These are phyloP conservation scores for Rhodotorula taiwanensis DNA, from an alignment of 768 basidiomycete species.

Conservation along the genomic window DNA sequence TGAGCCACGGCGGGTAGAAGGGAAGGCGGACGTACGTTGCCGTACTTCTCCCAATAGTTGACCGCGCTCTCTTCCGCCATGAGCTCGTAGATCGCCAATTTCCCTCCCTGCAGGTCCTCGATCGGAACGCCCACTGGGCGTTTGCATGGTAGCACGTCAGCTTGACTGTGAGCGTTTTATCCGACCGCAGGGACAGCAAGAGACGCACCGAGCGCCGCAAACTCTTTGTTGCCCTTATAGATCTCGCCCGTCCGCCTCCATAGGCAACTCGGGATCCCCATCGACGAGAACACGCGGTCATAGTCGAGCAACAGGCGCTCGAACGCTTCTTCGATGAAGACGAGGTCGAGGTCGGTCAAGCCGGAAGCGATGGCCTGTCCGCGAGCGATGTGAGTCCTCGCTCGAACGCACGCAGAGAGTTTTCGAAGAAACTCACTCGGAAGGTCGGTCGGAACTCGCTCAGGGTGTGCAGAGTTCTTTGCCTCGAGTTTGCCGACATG, in stretches of 20 bases:
- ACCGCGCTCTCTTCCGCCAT: constrained; percentile 97
- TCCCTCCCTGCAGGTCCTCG: constrained; percentile 83
- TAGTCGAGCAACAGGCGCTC: constrained; percentile 91
- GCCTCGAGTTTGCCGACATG: constrained; percentile 81
- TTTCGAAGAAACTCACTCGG: constrained; percentile 42
- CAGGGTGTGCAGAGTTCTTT: constrained; percentile 82
- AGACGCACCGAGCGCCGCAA: constrained; percentile 61
- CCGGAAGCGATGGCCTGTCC: constrained; percentile 59
- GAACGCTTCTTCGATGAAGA: constrained; percentile 96
- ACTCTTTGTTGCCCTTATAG: constrained; percentile 95
- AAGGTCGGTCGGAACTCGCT: constrained; percentile 48
- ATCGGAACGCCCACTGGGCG: constrained; percentile 67
- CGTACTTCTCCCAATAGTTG: constrained; percentile 99
- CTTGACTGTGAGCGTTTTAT: not conserved
- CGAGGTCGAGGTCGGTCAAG: constrained; percentile 80
- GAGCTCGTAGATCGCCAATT: constrained; percentile 91
- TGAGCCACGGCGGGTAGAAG: not conserved
- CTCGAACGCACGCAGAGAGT: no score
- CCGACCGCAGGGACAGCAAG: not conserved
- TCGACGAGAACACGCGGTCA: constrained; percentile 81
- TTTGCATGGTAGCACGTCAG: constrained; percentile 26
- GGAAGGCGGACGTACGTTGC: constrained; percentile 46
- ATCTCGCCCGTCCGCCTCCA: constrained; percentile 98
- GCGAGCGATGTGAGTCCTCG: not conserved
- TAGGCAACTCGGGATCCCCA: constrained; percentile 93